A percentile compares a stretch with the other conserved stretches of the same genome.
These are phyloP conservation scores for Dipodascopsis uninucleata DNA, from an alignment of 805 yeast species.

Conservation along the genomic window DNA sequence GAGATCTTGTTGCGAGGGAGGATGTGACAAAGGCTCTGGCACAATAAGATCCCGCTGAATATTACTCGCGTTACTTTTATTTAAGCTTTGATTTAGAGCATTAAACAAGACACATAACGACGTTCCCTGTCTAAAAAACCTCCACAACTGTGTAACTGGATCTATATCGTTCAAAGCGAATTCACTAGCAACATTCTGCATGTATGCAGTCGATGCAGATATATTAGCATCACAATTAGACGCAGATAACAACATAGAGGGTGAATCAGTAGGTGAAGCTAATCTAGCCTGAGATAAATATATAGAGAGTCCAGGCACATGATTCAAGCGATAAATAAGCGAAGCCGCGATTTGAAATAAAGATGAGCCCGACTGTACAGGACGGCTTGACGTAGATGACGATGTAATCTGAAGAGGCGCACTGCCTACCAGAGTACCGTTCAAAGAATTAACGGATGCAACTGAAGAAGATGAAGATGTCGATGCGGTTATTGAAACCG, in stretches of 20 bases:
- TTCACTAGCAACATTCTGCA: constrained; percentile 63
- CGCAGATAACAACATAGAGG: constrained; percentile 21
- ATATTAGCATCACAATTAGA: constrained; percentile 49
- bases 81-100: constrained; percentile 40
- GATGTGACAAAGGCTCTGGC: constrained; percentile 42
- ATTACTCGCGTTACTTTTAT: constrained; percentile 35
- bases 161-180: constrained; percentile 66
- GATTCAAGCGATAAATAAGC: constrained; percentile 27
- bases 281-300: constrained; percentile 18
- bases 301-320: constrained; percentile 28
- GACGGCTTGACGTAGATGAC: constrained; percentile 22
- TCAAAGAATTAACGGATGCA: too few species aligned
- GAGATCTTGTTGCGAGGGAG: constrained; percentile 70
- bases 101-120: constrained; percentile 86
- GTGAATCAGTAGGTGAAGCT: constrained; percentile 22
- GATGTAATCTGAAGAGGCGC: too few species aligned
- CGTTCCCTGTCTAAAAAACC: constrained; percentile 85
- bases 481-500: constrained; percentile 5
- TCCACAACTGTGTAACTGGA: constrained; percentile 89
- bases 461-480: constrained; percentile 8
- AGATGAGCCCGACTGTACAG: constrained; percentile 28
- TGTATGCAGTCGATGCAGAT: constrained; percentile 53
- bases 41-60: constrained; percentile 3
- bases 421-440: too few species aligned
- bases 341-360: constrained; percentile 31